Evolutionary conservation across 164 flowering plant species (phyloP).

Genomic region (Magnolia changhungtana): DNA sequence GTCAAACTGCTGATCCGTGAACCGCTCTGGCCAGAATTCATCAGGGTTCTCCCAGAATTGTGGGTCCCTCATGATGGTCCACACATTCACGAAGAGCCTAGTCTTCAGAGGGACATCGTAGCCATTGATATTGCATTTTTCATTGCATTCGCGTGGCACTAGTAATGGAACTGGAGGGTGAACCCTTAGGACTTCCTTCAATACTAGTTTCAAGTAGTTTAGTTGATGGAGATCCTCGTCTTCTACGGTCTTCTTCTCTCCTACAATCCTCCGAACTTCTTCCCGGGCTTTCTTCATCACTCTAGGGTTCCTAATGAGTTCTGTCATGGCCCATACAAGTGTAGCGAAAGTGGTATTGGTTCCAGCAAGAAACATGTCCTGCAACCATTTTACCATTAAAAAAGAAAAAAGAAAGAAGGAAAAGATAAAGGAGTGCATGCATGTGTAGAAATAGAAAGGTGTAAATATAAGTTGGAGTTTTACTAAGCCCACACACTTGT

Average conservation of each 20-base stretch:
- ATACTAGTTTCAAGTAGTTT: slow-evolving; percentile 7
- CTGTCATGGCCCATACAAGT: slow-evolving; percentile 13
- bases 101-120: slow-evolving; percentile 33
- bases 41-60: slow-evolving; percentile 34
- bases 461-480: no score
- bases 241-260: slow-evolving; percentile 10
- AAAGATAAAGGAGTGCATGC: no score
- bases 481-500: no score
- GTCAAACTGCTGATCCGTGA: slow-evolving; percentile 14
- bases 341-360: slow-evolving; percentile 9
- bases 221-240: slow-evolving; percentile 11
- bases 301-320: slow-evolving; percentile 14
- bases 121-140: slow-evolving; percentile 20
- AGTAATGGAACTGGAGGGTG: slow-evolving; percentile 45
- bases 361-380: slow-evolving; percentile 15
- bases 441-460: no score
- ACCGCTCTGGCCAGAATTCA: slow-evolving; percentile 37
- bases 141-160: slow-evolving; percentile 33
- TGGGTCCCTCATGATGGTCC: slow-evolving; percentile 28
- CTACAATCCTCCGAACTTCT: slow-evolving; percentile 7
- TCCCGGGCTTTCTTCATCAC: slow-evolving; percentile 30
- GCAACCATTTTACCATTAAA: neutral
- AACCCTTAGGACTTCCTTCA: slow-evolving; percentile 32
- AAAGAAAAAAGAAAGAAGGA: no score
- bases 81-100: slow-evolving; percentile 25